Conservation (phyloP, 306 rosid species). For the Castanea sativa region DNA sequence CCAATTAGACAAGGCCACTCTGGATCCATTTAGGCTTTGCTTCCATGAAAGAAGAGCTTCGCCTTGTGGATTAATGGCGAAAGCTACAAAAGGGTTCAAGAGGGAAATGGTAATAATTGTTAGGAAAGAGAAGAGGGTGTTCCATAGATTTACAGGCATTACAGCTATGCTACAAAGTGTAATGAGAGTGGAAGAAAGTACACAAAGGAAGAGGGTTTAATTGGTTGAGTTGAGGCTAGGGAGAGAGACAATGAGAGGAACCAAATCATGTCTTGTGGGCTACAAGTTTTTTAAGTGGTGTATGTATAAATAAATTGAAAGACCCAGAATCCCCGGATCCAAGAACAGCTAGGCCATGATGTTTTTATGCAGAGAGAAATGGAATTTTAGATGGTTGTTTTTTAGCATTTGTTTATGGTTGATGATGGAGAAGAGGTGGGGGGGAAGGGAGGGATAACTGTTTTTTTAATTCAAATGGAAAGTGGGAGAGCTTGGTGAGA, state of each 20-base stretch:
- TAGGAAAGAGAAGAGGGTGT: constrained; percentile 38
- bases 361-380: constrained; percentile 51
- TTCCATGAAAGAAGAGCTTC: constrained; percentile 81
- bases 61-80: constrained; percentile 75
- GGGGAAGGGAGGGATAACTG: constrained; percentile 36
- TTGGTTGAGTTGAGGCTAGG: constrained; percentile 56
- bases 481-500: constrained; percentile 40
- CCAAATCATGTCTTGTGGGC: constrained; percentile 90
- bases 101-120: constrained; percentile 38
- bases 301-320: constrained; percentile 24
- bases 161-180: constrained; percentile 60
- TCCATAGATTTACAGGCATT: constrained; percentile 92
- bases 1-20: constrained; percentile 52
- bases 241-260: constrained; percentile 68
- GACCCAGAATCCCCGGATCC: constrained; percentile 92
- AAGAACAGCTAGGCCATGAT: constrained; percentile 94
- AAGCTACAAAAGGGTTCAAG: constrained; percentile 19
- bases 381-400: constrained; percentile 61
- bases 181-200: constrained; percentile 32
- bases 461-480: constrained; percentile 43
- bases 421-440: constrained; percentile 41
- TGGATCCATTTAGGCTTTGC: constrained; percentile 64
- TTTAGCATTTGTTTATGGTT: constrained; percentile 56
- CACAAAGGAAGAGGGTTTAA: constrained; percentile 24
- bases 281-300: constrained; percentile 27